Evolutionary conservation across 495 filamentous ascomycete species (phyloP).

Genomic region (Neurospora discreta): DNA sequence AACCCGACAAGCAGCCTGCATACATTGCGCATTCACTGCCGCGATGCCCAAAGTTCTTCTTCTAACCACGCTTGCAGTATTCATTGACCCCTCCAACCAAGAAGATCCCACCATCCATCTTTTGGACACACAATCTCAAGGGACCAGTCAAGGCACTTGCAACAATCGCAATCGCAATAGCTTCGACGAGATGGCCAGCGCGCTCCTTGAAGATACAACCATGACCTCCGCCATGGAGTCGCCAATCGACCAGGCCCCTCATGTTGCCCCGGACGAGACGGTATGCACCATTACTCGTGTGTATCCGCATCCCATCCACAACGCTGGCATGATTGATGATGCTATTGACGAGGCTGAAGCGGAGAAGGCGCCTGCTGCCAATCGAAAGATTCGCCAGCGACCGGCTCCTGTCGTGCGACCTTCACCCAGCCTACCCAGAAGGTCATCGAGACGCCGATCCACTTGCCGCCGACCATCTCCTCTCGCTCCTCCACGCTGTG

Average conservation of each 20-base stretch:
- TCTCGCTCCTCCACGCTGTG: not conserved
- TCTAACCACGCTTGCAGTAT: not conserved
- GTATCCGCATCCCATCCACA: not conserved
- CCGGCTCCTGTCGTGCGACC: not conserved
- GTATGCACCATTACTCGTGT: not conserved
- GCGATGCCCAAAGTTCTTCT: not conserved
- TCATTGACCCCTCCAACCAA: not conserved
- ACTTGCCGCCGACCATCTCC: not conserved
- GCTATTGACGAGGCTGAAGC: not conserved
- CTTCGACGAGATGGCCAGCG: conserved; percentile 24
- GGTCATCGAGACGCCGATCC: not conserved
- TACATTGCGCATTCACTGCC: not conserved
- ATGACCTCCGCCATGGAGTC: not conserved
- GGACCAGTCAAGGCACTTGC: not conserved
- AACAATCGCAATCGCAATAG: conserved; percentile 10
- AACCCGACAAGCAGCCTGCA: not conserved
- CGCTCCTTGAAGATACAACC: conserved; percentile 18
- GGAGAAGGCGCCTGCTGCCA: not conserved
- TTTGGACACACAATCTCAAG: not conserved
- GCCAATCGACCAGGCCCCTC: not conserved
- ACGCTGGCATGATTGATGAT: not conserved
- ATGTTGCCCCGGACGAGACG: not conserved
- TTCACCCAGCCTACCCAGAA: not conserved
- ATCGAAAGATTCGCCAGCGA: not conserved
- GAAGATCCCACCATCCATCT: not conserved